Conservation (phyloP, 768 basidiomycete genomes). For the Heimioporus sp. region DNA sequence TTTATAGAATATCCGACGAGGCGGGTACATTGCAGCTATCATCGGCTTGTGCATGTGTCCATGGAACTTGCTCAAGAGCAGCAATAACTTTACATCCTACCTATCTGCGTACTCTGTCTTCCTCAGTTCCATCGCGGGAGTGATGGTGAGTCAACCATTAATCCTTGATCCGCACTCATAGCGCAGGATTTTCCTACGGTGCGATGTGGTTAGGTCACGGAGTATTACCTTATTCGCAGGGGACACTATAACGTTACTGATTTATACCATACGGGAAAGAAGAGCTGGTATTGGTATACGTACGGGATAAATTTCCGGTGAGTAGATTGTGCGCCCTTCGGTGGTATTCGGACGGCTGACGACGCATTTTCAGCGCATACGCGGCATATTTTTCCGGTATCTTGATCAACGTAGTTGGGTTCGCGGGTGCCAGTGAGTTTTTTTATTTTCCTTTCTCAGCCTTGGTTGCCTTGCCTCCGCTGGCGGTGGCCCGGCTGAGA, state of each 20-base stretch:
- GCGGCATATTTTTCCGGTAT: conserved; percentile 71
- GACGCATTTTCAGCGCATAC: conserved; percentile 46
- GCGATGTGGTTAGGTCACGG: conserved; percentile 51
- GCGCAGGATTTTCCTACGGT: neutral
- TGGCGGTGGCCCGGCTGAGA: neutral
- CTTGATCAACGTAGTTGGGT: conserved; percentile 79
- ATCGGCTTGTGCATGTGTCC: conserved; percentile 75
- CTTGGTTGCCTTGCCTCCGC: neutral
- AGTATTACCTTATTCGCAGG: conserved; percentile 72
- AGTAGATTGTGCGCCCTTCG: neutral
- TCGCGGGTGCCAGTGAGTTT: conserved; percentile 66
- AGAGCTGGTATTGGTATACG: conserved; percentile 76
- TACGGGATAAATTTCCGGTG: conserved; percentile 72
- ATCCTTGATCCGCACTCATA: neutral
- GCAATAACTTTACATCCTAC: conserved; percentile 77
- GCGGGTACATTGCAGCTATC: conserved; percentile 79
- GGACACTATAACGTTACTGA: conserved; percentile 72
- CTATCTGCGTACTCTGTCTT: conserved; percentile 82
- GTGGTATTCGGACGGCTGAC: neutral
- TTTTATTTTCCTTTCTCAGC: neutral
- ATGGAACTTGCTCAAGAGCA: conserved; percentile 72
- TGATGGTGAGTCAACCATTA: conserved; percentile 52
- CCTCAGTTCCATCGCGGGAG: conserved; percentile 76
- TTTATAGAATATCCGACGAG: conserved; percentile 72
- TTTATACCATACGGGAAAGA: conserved; percentile 55